phyloP scores from a whole-genome alignment of 179 eudicot species.

The Drosera spatulata region DNA sequence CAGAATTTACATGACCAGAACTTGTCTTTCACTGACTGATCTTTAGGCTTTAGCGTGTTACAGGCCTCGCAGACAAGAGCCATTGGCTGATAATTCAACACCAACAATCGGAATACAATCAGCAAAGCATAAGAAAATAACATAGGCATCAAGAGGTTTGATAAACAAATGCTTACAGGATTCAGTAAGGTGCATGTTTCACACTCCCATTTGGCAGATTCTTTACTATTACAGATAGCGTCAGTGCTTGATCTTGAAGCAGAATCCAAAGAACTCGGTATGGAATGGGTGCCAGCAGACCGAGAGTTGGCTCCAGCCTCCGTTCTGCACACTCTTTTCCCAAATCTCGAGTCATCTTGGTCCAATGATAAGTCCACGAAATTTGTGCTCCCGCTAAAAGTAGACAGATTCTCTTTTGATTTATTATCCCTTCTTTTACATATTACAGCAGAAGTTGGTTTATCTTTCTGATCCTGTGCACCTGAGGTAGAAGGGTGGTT shows the following conservation, averaged over 20 bases:
- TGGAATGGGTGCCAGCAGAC: slow-evolving; percentile 4
- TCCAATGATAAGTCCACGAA: slow-evolving; percentile 28
- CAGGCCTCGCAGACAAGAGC: slow-evolving; percentile 77
- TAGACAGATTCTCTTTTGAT: slow-evolving; percentile 3
- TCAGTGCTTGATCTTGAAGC: slow-evolving; percentile 13
- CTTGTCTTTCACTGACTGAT: slow-evolving; percentile 25
- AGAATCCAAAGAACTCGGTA: slow-evolving; percentile 11
- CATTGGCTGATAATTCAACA: slow-evolving; percentile 44
- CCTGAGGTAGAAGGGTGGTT: slow-evolving; percentile 20
- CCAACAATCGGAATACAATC: not conserved
- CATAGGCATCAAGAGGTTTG: not conserved
- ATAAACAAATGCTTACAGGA: slow-evolving; percentile 42
- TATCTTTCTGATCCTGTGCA: slow-evolving; percentile 7
- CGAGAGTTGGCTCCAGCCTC: slow-evolving; percentile 10
- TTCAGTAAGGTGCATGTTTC: slow-evolving; percentile 70
- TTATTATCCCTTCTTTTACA: slow-evolving; percentile 40
- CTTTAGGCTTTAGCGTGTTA: slow-evolving; percentile 51
- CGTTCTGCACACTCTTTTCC: slow-evolving; percentile 15
- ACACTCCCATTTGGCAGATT: slow-evolving; percentile 56
- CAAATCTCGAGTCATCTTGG: slow-evolving; percentile 10
- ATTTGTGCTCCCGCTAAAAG: slow-evolving; percentile 1
- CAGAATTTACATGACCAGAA: slow-evolving; percentile 79
- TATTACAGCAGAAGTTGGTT: slow-evolving; percentile 8
- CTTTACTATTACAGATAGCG: slow-evolving; percentile 5
- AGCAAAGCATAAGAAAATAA: not conserved